phyloP scores from a whole-genome alignment of 768 basidiomycete species.

The Harrya chromipes region DNA sequence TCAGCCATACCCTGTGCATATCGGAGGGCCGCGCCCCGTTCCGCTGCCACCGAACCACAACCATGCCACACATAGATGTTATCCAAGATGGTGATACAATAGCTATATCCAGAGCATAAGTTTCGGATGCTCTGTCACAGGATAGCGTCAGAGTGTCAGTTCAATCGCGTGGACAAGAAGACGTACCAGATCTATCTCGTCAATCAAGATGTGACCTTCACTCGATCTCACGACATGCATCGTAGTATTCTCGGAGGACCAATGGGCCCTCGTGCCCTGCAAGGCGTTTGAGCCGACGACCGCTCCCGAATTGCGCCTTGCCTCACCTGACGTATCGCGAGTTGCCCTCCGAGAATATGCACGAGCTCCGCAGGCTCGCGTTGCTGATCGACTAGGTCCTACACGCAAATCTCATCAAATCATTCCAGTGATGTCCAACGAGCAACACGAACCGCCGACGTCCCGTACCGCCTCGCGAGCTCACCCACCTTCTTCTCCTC shows the following conservation, averaged over 20 bases:
- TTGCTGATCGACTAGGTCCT: conserved; percentile 51
- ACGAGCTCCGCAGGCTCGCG: conserved; percentile 65
- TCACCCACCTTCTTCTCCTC: conserved; percentile 70
- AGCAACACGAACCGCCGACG: conserved; percentile 48
- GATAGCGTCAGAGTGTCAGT: conserved; percentile 3
- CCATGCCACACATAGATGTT: conserved; percentile 83
- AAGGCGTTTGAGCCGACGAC: conserved; percentile 4
- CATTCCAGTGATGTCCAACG: background rate
- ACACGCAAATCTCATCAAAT: background rate
- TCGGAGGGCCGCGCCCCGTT: conserved; percentile 57
- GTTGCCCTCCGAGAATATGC: conserved; percentile 58
- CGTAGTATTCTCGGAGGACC: conserved; percentile 76
- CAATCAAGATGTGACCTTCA: conserved; percentile 53
- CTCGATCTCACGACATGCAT: conserved; percentile 70
- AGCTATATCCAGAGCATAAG: conserved; percentile 83
- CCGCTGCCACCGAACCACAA: conserved; percentile 55
- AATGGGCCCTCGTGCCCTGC: conserved; percentile 69
- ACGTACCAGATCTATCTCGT: conserved; percentile 68
- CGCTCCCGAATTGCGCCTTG: background rate
- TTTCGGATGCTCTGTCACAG: conserved; percentile 52
- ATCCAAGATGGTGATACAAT: conserved; percentile 68
- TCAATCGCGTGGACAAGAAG: background rate
- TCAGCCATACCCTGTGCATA: conserved; percentile 54
- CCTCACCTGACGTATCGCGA: conserved; percentile 73
- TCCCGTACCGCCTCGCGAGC: conserved; percentile 70